These are phyloP conservation scores for Lasiodiplodia sp. DNA, from an alignment of 2,329 filamentous ascomycete species.

Conservation along the genomic window DNA sequence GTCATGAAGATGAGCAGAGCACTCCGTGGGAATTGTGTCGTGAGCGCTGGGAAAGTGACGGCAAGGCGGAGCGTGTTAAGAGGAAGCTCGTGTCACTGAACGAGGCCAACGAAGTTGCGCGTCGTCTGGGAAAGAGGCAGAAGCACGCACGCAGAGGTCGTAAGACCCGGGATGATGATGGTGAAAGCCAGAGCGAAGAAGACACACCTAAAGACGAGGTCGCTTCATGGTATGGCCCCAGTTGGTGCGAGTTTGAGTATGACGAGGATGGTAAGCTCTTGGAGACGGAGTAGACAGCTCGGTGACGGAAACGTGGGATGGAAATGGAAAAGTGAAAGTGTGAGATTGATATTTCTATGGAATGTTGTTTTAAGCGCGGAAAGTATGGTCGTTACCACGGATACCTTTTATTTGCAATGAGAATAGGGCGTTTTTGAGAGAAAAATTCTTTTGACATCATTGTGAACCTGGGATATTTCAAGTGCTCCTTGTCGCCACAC, in stretches of 20 bases:
- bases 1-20: background rate
- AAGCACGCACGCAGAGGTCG: background rate
- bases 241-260: constrained; percentile 14
- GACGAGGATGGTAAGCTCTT: constrained; percentile 1
- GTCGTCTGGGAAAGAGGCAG: constrained; percentile 49
- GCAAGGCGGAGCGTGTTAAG: constrained; percentile 44
- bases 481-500: constrained; percentile 3
- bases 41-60: constrained; percentile 37
- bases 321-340: background rate
- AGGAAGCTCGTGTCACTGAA: constrained; percentile 63
- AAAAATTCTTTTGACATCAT: background rate
- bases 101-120: constrained; percentile 69
- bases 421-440: background rate
- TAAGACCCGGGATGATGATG: background rate
- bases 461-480: constrained; percentile 12
- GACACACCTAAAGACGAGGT: constrained; percentile 1
- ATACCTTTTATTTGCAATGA: background rate
- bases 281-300: background rate
- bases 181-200: background rate
- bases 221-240: background rate
- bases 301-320: too few species aligned
- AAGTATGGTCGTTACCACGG: too few species aligned
- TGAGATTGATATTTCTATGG: background rate
- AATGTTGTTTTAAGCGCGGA: background rate
- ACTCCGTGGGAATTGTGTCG: constrained; percentile 49